Conservation (phyloP, 345 rosid genomes). For the Dipteronia dyeriana region DNA sequence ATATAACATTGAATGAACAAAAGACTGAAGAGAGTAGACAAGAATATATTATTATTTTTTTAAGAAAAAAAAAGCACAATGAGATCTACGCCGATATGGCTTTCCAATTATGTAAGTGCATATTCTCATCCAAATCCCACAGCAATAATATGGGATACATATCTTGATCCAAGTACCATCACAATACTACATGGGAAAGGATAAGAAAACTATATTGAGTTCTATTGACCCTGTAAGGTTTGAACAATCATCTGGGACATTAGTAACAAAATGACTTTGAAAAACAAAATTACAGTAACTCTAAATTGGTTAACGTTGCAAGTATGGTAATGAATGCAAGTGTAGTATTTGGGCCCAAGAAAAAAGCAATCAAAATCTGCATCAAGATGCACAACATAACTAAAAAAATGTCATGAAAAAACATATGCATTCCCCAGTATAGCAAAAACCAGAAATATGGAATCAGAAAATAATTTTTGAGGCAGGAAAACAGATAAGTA, state of each 20-base stretch:
- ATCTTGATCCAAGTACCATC: neutral
- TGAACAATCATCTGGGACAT: neutral
- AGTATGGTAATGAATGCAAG: no score
- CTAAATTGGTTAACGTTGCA: neutral
- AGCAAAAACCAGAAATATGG: slow-evolving; percentile 24
- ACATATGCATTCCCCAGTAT: neutral
- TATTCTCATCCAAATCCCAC: neutral
- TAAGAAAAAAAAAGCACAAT: neutral
- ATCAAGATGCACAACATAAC: slow-evolving; percentile 6
- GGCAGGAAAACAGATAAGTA: slow-evolving; percentile 31
- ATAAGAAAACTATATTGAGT: neutral
- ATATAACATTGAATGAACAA: neutral
- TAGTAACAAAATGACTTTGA: neutral
- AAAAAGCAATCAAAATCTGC: neutral
- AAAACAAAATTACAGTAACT: neutral
- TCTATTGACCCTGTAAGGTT: neutral
- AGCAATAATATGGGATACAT: neutral
- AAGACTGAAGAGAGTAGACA: neutral
- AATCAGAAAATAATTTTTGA: slow-evolving; percentile 17
- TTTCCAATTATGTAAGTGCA: neutral
- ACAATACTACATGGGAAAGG: neutral
- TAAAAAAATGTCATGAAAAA: neutral
- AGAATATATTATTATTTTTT: no score
- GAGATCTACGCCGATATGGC: neutral
- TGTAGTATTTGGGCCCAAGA: neutral